Evolutionary conservation across 2,329 filamentous ascomycete species (phyloP).

Genomic region (Pestalotiopsis sp.): DNA sequence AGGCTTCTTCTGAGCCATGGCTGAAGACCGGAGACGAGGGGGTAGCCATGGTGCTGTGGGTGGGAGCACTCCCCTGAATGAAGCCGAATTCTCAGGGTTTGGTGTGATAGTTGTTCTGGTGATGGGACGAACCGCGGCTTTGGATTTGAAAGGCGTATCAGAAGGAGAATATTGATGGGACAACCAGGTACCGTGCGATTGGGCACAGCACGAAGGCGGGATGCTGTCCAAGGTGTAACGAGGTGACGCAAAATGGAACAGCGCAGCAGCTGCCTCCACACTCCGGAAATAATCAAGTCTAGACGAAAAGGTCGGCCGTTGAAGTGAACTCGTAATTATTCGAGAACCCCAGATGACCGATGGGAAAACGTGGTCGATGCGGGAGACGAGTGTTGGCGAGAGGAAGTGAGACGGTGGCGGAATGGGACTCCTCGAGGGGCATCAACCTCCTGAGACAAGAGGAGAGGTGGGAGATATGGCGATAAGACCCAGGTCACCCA

Average conservation of each 20-base stretch:
- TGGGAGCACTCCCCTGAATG: slow-evolving; percentile 13
- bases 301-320: neutral
- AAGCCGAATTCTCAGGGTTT: neutral
- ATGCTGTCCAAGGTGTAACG: slow-evolving; percentile 5
- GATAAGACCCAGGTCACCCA: neutral
- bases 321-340: neutral
- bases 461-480: neutral
- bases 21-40: slow-evolving; percentile 4
- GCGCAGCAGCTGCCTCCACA: neutral
- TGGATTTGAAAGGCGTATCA: neutral
- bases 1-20: slow-evolving; percentile 17
- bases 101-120: neutral
- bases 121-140: neutral
- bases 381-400: neutral
- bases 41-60: slow-evolving; percentile 11
- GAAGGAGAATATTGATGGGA: neutral
- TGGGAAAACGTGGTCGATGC: neutral
- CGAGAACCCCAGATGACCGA: neutral
- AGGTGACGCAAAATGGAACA: slow-evolving; percentile 7
- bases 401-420: neutral
- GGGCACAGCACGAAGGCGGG: neutral
- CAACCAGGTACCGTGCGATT: neutral
- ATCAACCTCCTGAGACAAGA: neutral
- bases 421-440: neutral
- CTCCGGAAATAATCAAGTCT: neutral